These are phyloP conservation scores for Endogone sp. DNA, from an alignment of 192 early-diverging fungal genomes.

Conservation along the genomic window DNA sequence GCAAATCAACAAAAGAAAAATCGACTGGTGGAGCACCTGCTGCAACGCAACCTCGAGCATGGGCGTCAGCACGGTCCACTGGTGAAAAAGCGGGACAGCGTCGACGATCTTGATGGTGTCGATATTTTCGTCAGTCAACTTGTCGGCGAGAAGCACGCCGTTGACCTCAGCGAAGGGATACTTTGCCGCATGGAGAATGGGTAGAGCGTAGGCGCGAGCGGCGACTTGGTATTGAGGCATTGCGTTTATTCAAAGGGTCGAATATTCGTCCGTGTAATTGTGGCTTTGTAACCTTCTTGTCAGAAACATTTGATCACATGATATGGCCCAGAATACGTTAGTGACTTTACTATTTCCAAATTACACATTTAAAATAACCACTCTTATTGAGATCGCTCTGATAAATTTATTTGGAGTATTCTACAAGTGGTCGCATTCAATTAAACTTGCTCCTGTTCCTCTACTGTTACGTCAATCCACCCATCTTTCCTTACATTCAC, in stretches of 20 bases:
- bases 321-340: no score
- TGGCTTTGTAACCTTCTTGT: no score
- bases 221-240: conserved; percentile 5
- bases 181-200: conserved; percentile 80
- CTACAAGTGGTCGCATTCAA: no score
- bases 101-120: conserved; percentile 44
- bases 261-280: no score
- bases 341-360: no score
- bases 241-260: no score
- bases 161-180: conserved; percentile 72
- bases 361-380: no score
- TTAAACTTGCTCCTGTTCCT: not conserved
- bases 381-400: no score
- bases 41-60: conserved; percentile 84
- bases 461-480: conserved; percentile 21
- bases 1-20: not conserved
- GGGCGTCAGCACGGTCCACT: conserved; percentile 72
- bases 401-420: no score
- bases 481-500: conserved; percentile 32
- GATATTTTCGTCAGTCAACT: conserved; percentile 6
- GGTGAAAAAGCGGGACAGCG: conserved; percentile 82
- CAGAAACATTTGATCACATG: no score
- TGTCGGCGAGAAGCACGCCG: conserved; percentile 68
- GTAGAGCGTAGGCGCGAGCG: conserved; percentile 62
- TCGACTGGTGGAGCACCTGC: conserved; percentile 47